phyloP scores from a whole-genome alignment of 2,329 filamentous ascomycete species.

The Clonostachys rhizophaga region DNA sequence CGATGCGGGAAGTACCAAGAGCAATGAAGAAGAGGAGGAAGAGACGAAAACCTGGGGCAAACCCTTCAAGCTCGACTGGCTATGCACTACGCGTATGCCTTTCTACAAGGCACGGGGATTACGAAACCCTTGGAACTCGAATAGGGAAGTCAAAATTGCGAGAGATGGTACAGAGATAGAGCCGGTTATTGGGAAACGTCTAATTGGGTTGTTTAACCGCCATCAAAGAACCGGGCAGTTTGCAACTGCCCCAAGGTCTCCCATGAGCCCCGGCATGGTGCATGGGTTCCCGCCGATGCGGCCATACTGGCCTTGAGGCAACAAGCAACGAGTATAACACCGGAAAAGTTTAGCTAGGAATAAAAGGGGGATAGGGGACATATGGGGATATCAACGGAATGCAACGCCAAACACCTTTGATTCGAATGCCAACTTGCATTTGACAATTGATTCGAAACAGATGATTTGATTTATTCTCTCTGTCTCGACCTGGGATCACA shows the following conservation, averaged over 20 bases:
- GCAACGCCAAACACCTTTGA: no score
- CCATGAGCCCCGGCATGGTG: constrained; percentile 21
- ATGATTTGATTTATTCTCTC: no score
- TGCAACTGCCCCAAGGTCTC: constrained; percentile 18
- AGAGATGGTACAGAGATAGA: constrained; percentile 92
- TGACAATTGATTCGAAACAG: no score
- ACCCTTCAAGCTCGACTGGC: constrained; percentile 87
- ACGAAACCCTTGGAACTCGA: constrained; percentile 91
- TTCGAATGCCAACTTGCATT: no score
- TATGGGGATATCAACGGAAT: no score
- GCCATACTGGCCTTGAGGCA: constrained; percentile 21
- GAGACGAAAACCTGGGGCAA: constrained; percentile 75
- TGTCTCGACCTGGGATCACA: not conserved
- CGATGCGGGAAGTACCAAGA: constrained; percentile 22
- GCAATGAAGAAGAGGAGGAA: constrained; percentile 24
- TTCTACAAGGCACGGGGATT: constrained; percentile 87
- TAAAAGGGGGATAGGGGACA: no score
- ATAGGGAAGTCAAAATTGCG: constrained; percentile 93
- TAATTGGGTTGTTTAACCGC: constrained; percentile 75
- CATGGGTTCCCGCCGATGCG: constrained; percentile 29
- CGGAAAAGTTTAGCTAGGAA: not conserved
- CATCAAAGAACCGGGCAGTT: constrained; percentile 30
- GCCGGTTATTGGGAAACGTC: constrained; percentile 68
- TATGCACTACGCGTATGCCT: constrained; percentile 76
- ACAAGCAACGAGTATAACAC: not conserved